Percentiles rank a stretch among this genome's conserved stretches.
phyloP scores from a whole-genome alignment of 2,329 filamentous ascomycete genomes.

The Colletotrichum falcatum region DNA sequence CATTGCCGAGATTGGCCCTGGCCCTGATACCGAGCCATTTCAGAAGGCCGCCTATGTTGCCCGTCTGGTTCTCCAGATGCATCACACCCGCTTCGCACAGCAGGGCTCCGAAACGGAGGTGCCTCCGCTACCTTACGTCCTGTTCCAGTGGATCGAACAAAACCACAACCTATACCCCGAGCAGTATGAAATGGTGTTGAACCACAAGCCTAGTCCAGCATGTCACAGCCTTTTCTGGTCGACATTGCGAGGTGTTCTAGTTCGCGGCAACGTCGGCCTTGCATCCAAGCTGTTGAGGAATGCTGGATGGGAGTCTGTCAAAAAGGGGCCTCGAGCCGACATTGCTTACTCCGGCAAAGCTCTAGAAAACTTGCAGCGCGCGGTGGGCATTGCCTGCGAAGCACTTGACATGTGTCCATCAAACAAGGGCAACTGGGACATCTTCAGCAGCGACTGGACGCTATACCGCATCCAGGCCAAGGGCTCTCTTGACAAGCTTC shows the following conservation, averaged over 20 bases:
- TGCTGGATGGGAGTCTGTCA: constrained; percentile 83
- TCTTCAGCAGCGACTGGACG: constrained; percentile 84
- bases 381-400: constrained; percentile 74
- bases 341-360: constrained; percentile 78
- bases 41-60: constrained; percentile 85
- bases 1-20: constrained; percentile 73
- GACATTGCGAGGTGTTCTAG: constrained; percentile 76
- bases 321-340: constrained; percentile 71
- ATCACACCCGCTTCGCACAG: constrained; percentile 70
- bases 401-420: constrained; percentile 81
- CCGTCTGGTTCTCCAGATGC: constrained; percentile 80
- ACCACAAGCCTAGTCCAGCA: constrained; percentile 77
- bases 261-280: constrained; percentile 79
- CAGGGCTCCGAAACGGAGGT: constrained; percentile 50
- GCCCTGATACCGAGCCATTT: constrained; percentile 70
- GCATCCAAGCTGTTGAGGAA: constrained; percentile 76
- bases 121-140: constrained; percentile 76
- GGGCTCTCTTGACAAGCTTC: constrained; percentile 76
- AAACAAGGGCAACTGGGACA: constrained; percentile 80
- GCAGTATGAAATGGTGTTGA: constrained; percentile 74
- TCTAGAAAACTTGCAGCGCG: constrained; percentile 81
- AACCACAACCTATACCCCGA: constrained; percentile 79
- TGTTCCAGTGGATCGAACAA: constrained; percentile 85
- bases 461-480: constrained; percentile 83
- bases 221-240: constrained; percentile 88